These are phyloP conservation scores for Myochromella boudieri DNA, from an alignment of 768 basidiomycete genomes.

Conservation along the genomic window DNA sequence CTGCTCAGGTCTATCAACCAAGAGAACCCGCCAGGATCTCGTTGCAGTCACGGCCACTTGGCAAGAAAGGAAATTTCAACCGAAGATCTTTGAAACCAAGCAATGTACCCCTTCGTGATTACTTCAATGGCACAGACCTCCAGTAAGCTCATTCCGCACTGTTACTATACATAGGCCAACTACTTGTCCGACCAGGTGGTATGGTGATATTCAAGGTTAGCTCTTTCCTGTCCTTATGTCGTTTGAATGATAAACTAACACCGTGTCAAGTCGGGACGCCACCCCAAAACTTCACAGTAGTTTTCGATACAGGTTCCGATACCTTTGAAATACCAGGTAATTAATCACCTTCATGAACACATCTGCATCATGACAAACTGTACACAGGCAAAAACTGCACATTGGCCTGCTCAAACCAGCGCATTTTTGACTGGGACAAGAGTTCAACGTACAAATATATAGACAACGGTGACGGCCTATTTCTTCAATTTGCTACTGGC, in stretches of 20 bases:
- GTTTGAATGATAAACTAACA: neutral
- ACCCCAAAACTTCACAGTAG: slow-evolving; percentile 43
- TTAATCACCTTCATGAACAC: slow-evolving; percentile 14
- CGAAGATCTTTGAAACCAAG: slow-evolving; percentile 33
- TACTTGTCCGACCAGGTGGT: slow-evolving; percentile 38
- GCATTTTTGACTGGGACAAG: slow-evolving; percentile 15
- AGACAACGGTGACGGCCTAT: slow-evolving; percentile 10
- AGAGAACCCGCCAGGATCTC: neutral
- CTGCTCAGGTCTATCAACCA: too few relatives aligned
- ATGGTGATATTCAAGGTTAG: slow-evolving; percentile 46
- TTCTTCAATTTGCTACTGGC: slow-evolving; percentile 13
- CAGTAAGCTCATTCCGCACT: slow-evolving; percentile 35
- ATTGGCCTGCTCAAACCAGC: slow-evolving; percentile 12
- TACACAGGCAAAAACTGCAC: slow-evolving; percentile 14
- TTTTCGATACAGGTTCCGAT: slow-evolving; percentile 11
- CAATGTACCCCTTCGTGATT: slow-evolving; percentile 44
- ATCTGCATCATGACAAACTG: slow-evolving; percentile 18
- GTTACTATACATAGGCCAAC: neutral
- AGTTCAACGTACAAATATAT: slow-evolving; percentile 16
- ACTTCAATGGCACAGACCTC: slow-evolving; percentile 55
- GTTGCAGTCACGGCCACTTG: slow-evolving; percentile 4
- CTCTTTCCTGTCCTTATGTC: neutral
- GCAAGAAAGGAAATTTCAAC: neutral
- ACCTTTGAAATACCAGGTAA: slow-evolving; percentile 14
- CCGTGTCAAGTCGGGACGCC: slow-evolving; percentile 47